phyloP scores from a whole-genome alignment of 1,284 basidiomycete genomes.

The Fistulina hepatica region DNA sequence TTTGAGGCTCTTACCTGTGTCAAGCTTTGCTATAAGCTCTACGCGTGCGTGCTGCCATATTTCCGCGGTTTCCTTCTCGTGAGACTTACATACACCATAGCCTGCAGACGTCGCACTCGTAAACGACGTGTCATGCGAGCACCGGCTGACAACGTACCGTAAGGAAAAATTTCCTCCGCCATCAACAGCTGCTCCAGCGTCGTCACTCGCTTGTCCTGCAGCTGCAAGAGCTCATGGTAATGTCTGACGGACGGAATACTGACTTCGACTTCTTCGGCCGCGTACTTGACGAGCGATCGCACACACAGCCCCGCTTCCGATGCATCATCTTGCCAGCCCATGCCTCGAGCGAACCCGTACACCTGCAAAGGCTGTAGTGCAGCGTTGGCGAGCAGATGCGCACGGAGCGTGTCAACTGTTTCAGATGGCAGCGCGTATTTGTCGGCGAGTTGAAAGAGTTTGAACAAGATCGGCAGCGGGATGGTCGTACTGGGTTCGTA shows the following conservation, averaged over 20 bases:
- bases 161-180: slow-evolving; percentile 52
- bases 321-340: slow-evolving; percentile 34
- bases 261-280: slow-evolving; percentile 35
- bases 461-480: slow-evolving; percentile 47
- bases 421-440: slow-evolving; percentile 46
- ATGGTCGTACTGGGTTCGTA: slow-evolving; percentile 37
- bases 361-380: slow-evolving; percentile 40
- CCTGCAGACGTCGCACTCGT: slow-evolving; percentile 26
- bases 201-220: slow-evolving; percentile 44
- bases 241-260: slow-evolving; percentile 46
- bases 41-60: slow-evolving; percentile 41
- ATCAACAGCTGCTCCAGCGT: slow-evolving; percentile 37
- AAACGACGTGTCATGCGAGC: slow-evolving; percentile 26
- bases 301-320: slow-evolving; percentile 46
- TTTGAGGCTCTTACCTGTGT: slow-evolving; percentile 32
- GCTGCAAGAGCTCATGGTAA: slow-evolving; percentile 45
- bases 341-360: slow-evolving; percentile 39
- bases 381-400: slow-evolving; percentile 47
- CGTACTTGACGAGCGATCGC: slow-evolving; percentile 43
- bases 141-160: slow-evolving; percentile 29
- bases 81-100: slow-evolving; percentile 45
- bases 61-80: slow-evolving; percentile 31
- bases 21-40: slow-evolving; percentile 32
- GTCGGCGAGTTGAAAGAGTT: slow-evolving; percentile 44
- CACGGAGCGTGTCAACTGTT: slow-evolving; percentile 30